phyloP scores from a whole-genome alignment of 2,329 filamentous ascomycete species.

The Corinectria fuckeliana region DNA sequence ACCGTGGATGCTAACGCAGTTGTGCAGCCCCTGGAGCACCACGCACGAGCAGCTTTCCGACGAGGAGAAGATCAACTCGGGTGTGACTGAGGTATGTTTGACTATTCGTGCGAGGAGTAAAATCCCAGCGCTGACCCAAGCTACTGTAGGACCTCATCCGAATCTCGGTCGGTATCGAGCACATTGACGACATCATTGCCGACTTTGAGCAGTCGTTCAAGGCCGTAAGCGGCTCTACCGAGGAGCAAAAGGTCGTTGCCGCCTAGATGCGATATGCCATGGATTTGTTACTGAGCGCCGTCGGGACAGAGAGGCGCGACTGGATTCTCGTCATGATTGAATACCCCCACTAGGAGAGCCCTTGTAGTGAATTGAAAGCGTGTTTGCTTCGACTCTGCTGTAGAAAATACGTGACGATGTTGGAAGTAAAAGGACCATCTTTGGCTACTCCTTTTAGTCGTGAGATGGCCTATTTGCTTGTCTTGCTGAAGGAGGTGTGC shows the following conservation, averaged over 20 bases:
- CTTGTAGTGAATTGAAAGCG: constrained; percentile 14
- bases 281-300: neutral
- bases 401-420: neutral
- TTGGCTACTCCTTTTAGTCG: neutral
- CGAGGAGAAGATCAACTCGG: constrained; percentile 79
- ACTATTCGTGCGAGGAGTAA: too few relatives aligned
- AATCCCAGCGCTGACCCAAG: neutral
- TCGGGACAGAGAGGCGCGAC: neutral
- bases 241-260: constrained; percentile 31
- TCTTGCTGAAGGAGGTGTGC: neutral
- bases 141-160: constrained; percentile 78
- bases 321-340: constrained; percentile 7
- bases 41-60: constrained; percentile 92
- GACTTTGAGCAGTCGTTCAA: constrained; percentile 94
- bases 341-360: constrained; percentile 11
- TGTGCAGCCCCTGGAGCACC: constrained; percentile 77
- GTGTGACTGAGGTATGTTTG: constrained; percentile 74
- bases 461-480: neutral
- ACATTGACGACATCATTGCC: constrained; percentile 95
- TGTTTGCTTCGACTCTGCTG: neutral
- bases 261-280: neutral
- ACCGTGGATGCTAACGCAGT: neutral
- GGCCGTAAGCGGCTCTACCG: constrained; percentile 57
- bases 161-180: constrained; percentile 93
- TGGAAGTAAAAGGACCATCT: too few relatives aligned